Evolutionary conservation across 1,284 basidiomycete species (phyloP), one percentile per base, ranked within the genome.

Genomic region (Leccinum pachyderme): DNA sequence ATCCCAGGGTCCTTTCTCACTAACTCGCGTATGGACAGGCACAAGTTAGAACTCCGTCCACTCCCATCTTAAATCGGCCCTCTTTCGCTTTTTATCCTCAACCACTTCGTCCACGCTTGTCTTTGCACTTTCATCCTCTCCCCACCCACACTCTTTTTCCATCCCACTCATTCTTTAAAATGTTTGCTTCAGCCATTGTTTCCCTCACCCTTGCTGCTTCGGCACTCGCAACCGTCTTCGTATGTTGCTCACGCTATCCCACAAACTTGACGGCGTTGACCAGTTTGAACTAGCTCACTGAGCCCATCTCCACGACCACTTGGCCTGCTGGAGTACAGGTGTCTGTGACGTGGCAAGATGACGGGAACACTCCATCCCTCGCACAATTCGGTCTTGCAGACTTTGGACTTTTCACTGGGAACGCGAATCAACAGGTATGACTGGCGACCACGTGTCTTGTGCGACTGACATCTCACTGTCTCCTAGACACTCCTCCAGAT

Each of bases 321-420:
- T 84, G 80, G 66, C 67, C 75, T n/a, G 88, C 78, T 56, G 90
- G 89, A 31, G 75, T 85, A 65, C 61, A 68, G 2, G 75, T 81
- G 46, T 82, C 75, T 28, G 71, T 95, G 58, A 71, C 64, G 47
- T 95, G 93, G 93, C 71, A 81, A 58, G 90, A 93, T 57, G 77
- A 84, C 60, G 80, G 81, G 53, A 58, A 58, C 0, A 32, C 76
- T 0, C 87, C 91, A 6, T 63, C 75, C 27, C 79, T 93, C 37
- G 61, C 71, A 22, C 63, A 76, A 1, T 88, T 90, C 56, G 91
- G 91, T 13, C 64, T 70, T 29, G 76, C 82, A 39, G 77, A 74
- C 43, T 75, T 93, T 56, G 84, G 81, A 52, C 79, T 95, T 68
- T 93, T 85, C 66, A 82, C 78, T 56, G 89, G 88, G 28, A 87